Evolutionary conservation across 1,284 basidiomycete genomes (phyloP), one percentile per base, ranked within the genome.

Genomic region (Caloboletus firmus): DNA sequence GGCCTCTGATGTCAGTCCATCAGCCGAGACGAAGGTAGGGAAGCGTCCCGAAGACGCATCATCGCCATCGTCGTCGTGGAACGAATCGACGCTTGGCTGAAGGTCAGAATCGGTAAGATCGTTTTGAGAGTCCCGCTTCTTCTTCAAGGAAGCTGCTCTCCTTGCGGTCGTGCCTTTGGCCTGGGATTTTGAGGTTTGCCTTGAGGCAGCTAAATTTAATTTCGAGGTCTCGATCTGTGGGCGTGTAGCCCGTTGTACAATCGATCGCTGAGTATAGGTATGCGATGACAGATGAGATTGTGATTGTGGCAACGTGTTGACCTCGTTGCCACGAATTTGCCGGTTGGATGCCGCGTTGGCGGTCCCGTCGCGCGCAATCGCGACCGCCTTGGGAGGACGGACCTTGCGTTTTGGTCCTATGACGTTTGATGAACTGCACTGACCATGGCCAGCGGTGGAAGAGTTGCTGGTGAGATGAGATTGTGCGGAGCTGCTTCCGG

Each of bases 1-100:
- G 4, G 75, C 75, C 26, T 75, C 75, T 15, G 74, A 75, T 18
- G 77, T 81, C 35, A 81, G 60, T 4, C 75, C 82, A 35, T 83
- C 82, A 22, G 86, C 85, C 24, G 82, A 79, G 26, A 89, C 73
- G 65, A 89, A 88, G 26, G 84, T 88, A n/a, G 85, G 86, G 65
- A 85, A 84, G 30, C 69, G 74, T 37, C 64, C 69, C 1, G 73
- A 75, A 15, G 69, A 70, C 12, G 52, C 62, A 58, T 75, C 77
- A 49, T 74, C 71, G 47, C 74, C 72, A 35, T 67, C 65, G 54
- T 65, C 64, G 50, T 66, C 62, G 13, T 24, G 45, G 41, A 13
- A 24, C 4, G 43, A 28, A 58, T 62, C 62, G 49, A 54, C n/a
- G 31, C 51, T 47, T 42, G 55, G 50, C 60, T 60, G 58, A 52